phyloP scores from a whole-genome alignment of 192 early-diverging fungal species.

The Gaertneriomyces sp. region DNA sequence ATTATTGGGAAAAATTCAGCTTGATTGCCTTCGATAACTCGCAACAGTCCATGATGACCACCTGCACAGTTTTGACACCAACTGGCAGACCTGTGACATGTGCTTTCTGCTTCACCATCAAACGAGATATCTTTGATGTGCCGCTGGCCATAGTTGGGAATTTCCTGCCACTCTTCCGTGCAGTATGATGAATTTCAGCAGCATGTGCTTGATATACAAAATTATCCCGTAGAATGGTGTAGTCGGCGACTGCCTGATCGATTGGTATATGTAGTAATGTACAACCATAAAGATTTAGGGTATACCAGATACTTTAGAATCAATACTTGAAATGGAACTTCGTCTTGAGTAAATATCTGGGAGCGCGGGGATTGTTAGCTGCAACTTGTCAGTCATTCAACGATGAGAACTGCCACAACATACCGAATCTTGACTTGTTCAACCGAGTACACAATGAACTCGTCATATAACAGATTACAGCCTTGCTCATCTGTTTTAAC shows the following conservation, averaged over 20 bases:
- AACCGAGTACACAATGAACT: constrained; percentile 74
- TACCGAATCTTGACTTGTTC: constrained; percentile 71
- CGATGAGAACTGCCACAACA: not conserved
- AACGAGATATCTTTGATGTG: constrained; percentile 93
- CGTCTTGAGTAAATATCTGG: no score
- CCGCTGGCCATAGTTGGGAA: constrained; percentile 61
- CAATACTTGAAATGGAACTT: no score
- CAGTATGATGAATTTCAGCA: no score
- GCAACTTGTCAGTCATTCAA: no score
- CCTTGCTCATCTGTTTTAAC: constrained; percentile 7
- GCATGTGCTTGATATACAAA: no score
- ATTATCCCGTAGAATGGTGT: no score
- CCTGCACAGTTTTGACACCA: constrained; percentile 79
- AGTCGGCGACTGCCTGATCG: no score
- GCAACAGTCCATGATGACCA: constrained; percentile 81
- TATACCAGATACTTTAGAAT: no score
- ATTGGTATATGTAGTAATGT: no score
- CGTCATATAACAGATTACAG: constrained; percentile 58
- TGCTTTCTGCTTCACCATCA: constrained; percentile 95
- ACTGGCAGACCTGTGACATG: constrained; percentile 73
- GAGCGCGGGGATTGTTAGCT: no score
- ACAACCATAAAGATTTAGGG: no score
- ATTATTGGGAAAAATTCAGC: constrained; percentile 94
- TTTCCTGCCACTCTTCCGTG: constrained; percentile 34
- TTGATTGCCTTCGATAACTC: constrained; percentile 91